Conservation (phyloP, 2,329 filamentous ascomycete genomes). For the Penicillium hordei region DNA sequence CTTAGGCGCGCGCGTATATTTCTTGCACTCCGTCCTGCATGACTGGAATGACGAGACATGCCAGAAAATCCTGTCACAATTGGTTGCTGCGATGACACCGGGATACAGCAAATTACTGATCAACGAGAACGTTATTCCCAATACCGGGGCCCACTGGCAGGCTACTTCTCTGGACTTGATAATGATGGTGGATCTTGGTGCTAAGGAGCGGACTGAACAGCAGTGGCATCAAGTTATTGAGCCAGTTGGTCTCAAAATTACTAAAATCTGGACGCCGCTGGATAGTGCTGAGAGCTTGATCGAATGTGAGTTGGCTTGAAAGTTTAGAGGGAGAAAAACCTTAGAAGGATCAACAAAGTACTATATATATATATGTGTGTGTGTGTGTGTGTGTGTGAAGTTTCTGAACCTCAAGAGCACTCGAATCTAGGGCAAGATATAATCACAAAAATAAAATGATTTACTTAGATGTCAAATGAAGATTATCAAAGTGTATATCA, state of each 20-base stretch:
- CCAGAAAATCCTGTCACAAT: slow-evolving; percentile 23
- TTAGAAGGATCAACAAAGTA: neutral
- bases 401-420: no score
- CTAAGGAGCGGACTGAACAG: slow-evolving; percentile 36
- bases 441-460: no score
- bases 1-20: slow-evolving; percentile 20
- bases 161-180: slow-evolving; percentile 38
- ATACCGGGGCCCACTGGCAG: slow-evolving; percentile 33
- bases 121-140: slow-evolving; percentile 46
- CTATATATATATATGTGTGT: no score
- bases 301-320: neutral
- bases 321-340: neutral
- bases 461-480: no score
- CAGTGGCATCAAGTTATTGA: slow-evolving; percentile 34
- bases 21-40: slow-evolving; percentile 28
- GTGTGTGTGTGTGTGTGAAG: no score
- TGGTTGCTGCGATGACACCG: slow-evolving; percentile 34
- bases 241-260: slow-evolving; percentile 12
- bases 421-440: no score
- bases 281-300: slow-evolving; percentile 1
- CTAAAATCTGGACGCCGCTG: slow-evolving; percentile 1
- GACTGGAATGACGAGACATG: slow-evolving; percentile 27
- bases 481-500: no score
- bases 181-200: slow-evolving; percentile 39
- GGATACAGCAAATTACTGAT: slow-evolving; percentile 44